Conservation (phyloP, 2,329 filamentous ascomycete species). For the Claviceps monticola region DNA sequence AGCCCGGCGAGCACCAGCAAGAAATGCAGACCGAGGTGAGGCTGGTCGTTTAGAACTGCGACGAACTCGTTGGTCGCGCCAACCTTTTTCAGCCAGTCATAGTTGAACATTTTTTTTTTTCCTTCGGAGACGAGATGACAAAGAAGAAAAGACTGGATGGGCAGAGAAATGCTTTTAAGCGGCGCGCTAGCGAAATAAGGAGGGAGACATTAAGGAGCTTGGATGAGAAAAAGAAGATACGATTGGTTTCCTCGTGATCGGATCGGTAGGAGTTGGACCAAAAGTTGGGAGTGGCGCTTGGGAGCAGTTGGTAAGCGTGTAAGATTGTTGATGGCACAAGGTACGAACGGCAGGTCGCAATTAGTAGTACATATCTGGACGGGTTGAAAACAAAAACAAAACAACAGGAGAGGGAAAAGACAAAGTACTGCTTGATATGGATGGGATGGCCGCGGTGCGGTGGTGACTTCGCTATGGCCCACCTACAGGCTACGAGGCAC, state of each 20-base stretch:
- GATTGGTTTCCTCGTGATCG: no score
- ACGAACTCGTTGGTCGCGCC: slow-evolving; percentile 45
- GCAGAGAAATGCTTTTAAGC: no score
- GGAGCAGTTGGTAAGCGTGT: no score
- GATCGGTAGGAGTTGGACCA: no score
- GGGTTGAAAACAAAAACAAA: neutral
- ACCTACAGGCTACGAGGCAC: neutral
- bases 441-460: neutral
- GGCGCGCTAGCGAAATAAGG: no score
- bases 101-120: slow-evolving; percentile 29
- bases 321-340: no score
- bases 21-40: slow-evolving; percentile 43
- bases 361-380: neutral
- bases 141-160: no score
- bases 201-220: no score
- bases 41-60: slow-evolving; percentile 47
- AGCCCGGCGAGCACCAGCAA: slow-evolving; percentile 38
- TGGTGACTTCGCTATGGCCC: neutral
- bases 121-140: no score
- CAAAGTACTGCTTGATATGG: neutral
- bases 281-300: no score
- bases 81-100: slow-evolving; percentile 41
- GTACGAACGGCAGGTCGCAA: no score
- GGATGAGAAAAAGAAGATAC: no score
- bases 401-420: neutral